Conservation (phyloP, 345 rosid genomes). For the Brassica juncea region DNA sequence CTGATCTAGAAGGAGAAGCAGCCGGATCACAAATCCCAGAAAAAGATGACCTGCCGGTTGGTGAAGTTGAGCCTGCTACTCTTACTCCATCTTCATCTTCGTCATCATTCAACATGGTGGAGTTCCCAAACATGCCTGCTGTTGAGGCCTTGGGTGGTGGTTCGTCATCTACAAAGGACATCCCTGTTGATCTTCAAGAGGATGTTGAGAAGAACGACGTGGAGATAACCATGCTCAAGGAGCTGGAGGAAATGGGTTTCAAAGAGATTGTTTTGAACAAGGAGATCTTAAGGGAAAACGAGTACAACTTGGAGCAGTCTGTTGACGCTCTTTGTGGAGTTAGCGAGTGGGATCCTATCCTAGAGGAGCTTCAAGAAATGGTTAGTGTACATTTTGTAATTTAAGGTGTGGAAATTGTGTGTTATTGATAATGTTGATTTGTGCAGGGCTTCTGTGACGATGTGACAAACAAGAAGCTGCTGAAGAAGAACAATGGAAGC, state of each 20-base stretch:
- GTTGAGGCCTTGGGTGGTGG: constrained; percentile 26
- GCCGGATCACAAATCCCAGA: constrained; percentile 46
- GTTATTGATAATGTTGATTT: background rate
- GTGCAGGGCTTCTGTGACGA: background rate
- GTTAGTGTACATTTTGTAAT: constrained; percentile 42
- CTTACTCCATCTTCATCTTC: constrained; percentile 33
- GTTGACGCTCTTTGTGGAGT: constrained; percentile 79
- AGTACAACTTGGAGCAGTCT: constrained; percentile 73
- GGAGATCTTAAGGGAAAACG: constrained; percentile 73
- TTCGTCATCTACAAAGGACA: constrained; percentile 26
- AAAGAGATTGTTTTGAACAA: constrained; percentile 84
- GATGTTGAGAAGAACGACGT: constrained; percentile 33
- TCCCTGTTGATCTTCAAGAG: constrained; percentile 17
- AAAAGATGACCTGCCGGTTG: constrained; percentile 46
- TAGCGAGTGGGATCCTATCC: constrained; percentile 84
- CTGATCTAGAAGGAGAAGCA: constrained; percentile 32
- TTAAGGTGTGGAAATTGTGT: background rate
- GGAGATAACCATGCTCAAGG: constrained; percentile 67
- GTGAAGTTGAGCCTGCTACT: constrained; percentile 37
- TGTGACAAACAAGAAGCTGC: background rate
- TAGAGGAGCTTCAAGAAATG: constrained; percentile 88
- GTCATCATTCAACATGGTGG: constrained; percentile 51
- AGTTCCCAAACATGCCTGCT: constrained; percentile 41
- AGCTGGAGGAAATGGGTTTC: constrained; percentile 94
- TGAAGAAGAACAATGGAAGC: background rate